phyloP scores from a whole-genome alignment of 2,329 filamentous ascomycete genomes.

The Cytospora piceae region DNA sequence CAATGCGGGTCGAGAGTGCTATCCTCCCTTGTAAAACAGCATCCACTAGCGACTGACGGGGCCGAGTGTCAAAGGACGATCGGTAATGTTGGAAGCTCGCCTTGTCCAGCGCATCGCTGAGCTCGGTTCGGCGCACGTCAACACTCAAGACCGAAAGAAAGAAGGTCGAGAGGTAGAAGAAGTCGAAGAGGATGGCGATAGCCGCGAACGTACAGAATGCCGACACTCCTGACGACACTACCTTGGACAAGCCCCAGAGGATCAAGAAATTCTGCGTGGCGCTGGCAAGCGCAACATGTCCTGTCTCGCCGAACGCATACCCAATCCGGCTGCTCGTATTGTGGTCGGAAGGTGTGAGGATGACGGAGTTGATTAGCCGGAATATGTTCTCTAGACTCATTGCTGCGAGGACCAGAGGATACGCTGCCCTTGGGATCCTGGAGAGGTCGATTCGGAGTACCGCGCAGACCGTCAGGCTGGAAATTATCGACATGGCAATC shows the following conservation, averaged over 20 bases:
- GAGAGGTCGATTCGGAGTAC: conserved; percentile 76
- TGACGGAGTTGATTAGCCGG: conserved; percentile 75
- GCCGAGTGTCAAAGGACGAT: conserved; percentile 33
- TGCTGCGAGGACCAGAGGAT: conserved; percentile 75
- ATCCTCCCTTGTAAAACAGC: conserved; percentile 66
- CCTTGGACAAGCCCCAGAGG: conserved; percentile 64
- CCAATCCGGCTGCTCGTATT: conserved; percentile 71
- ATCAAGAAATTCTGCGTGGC: conserved; percentile 71
- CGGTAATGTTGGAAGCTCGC: conserved; percentile 49
- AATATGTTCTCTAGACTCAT: conserved; percentile 82
- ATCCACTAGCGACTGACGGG: conserved; percentile 60
- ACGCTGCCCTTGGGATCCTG: conserved; percentile 72
- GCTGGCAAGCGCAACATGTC: conserved; percentile 69
- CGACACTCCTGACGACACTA: conserved; percentile 71
- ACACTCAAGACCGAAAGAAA: conserved; percentile 80
- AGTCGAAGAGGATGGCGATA: conserved; percentile 75
- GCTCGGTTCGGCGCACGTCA: conserved; percentile 75
- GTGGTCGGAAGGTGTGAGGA: conserved; percentile 70
- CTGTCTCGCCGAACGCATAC: conserved; percentile 73
- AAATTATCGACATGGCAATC: conserved; percentile 72
- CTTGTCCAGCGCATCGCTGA: conserved; percentile 71
- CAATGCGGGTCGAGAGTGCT: conserved; percentile 72
- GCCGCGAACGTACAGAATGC: conserved; percentile 78
- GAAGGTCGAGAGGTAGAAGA: conserved; percentile 78
- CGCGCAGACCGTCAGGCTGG: conserved; percentile 79